phyloP scores from a whole-genome alignment of 2,329 filamentous ascomycete species.

The Penicillium oxalicum region DNA sequence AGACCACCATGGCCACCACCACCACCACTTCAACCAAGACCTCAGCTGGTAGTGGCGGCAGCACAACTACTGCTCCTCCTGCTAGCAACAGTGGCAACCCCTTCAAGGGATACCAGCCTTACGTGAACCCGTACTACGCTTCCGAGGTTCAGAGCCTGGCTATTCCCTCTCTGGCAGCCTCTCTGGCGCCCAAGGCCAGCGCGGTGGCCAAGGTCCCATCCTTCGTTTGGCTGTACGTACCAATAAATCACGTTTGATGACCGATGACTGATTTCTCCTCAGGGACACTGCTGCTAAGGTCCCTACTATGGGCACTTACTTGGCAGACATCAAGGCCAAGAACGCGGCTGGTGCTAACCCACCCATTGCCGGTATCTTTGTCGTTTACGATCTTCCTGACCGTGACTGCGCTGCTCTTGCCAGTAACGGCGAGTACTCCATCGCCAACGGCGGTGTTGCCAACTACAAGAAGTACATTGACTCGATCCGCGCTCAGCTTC shows the following conservation, averaged over 20 bases:
- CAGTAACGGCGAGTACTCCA: constrained; percentile 57
- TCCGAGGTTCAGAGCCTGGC: constrained; percentile 51
- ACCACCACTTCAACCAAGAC: background rate
- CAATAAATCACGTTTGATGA: background rate
- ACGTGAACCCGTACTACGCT: constrained; percentile 50
- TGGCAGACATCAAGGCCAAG: constrained; percentile 43
- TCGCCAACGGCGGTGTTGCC: constrained; percentile 47
- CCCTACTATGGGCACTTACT: constrained; percentile 43
- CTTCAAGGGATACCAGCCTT: constrained; percentile 46
- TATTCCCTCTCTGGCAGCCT: constrained; percentile 56
- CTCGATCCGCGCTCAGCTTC: constrained; percentile 49
- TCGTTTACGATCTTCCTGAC: constrained; percentile 60
- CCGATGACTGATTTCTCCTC: constrained; percentile 1
- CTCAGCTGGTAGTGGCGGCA: background rate
- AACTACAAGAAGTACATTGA: constrained; percentile 53
- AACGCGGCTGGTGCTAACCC: constrained; percentile 46
- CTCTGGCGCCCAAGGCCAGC: constrained; percentile 47
- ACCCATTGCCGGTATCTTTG: constrained; percentile 47
- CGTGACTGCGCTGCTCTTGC: constrained; percentile 59
- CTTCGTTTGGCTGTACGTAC: constrained; percentile 48
- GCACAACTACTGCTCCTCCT: constrained; percentile 1
- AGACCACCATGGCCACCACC: background rate
- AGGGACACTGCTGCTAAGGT: constrained; percentile 47
- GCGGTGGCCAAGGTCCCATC: constrained; percentile 47
- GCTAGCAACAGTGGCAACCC: constrained; percentile 41